Conservation (phyloP, 805 yeast species). For the Suhomyces sp. region DNA sequence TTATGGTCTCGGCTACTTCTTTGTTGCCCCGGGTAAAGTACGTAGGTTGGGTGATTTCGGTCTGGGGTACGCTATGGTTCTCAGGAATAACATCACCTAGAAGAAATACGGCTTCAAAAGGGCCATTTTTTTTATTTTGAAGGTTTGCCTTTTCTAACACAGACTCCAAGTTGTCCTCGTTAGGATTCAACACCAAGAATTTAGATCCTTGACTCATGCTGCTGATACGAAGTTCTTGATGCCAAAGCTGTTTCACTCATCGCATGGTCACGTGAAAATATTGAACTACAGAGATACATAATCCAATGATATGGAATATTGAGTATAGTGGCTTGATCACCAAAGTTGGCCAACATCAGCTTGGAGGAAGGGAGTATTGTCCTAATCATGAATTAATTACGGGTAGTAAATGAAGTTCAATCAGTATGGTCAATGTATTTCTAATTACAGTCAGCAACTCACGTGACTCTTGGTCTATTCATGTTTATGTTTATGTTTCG, state of each 20-base stretch:
- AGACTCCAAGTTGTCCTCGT: conserved; percentile 40
- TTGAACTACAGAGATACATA: background rate
- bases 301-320: too few species aligned
- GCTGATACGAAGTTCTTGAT: background rate
- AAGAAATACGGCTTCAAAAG: conserved; percentile 55
- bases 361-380: too few species aligned
- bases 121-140: conserved; percentile 59
- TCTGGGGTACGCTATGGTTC: conserved; percentile 16
- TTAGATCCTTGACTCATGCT: conserved; percentile 20
- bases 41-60: conserved; percentile 18
- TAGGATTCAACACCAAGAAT: conserved; percentile 47
- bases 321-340: too few species aligned
- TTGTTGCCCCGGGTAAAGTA: conserved; percentile 23
- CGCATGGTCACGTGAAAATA: background rate
- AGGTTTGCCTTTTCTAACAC: conserved; percentile 44
- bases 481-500: background rate
- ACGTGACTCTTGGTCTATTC: background rate
- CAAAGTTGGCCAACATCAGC: too few species aligned
- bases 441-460: too few species aligned
- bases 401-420: too few species aligned
- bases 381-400: too few species aligned
- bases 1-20: conserved; percentile 13
- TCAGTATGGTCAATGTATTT: too few species aligned
- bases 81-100: conserved; percentile 45
- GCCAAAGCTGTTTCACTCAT: background rate